These are phyloP conservation scores for Aspergillus sp. DNA, from an alignment of 2,329 filamentous ascomycete species.

Conservation along the genomic window DNA sequence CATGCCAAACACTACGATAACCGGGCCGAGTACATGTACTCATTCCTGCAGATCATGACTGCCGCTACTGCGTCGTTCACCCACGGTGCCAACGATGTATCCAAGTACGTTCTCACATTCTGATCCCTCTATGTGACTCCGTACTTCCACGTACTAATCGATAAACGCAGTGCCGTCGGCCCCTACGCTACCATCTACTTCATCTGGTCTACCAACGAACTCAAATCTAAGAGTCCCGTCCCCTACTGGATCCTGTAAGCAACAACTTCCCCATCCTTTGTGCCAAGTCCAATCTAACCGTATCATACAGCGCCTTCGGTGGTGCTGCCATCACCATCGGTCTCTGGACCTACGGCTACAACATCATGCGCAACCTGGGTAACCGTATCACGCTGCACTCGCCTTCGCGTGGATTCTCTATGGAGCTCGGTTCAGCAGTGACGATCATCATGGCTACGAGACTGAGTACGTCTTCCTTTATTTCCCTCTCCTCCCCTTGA, in stretches of 20 bases:
- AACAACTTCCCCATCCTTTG: not conserved
- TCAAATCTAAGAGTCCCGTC: slow-evolving; percentile 11
- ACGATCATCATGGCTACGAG: slow-evolving; percentile 18
- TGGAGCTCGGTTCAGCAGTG: slow-evolving; percentile 19
- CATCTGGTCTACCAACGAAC: slow-evolving; percentile 12
- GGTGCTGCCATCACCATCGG: slow-evolving; percentile 16
- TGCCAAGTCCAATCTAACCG: fast-evolving
- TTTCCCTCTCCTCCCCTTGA: not conserved
- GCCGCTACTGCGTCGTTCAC: slow-evolving; percentile 18
- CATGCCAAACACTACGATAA: slow-evolving; percentile 18
- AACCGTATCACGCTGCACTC: slow-evolving; percentile 20
- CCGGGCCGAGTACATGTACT: slow-evolving; percentile 19
- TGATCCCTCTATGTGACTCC: not conserved
- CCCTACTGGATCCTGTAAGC: slow-evolving; percentile 21
- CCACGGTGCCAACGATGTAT: slow-evolving; percentile 20
- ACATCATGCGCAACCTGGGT: slow-evolving; percentile 21
- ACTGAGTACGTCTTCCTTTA: slow-evolving; percentile 8
- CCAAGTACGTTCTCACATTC: slow-evolving; percentile 11
- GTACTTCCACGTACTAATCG: not conserved
- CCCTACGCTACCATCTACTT: slow-evolving; percentile 21
- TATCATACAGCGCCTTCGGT: slow-evolving; percentile 13
- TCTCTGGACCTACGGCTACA: slow-evolving; percentile 22
- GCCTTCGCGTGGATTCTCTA: slow-evolving; percentile 20
- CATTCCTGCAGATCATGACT: slow-evolving; percentile 19
- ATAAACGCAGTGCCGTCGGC: slow-evolving; percentile 13